These are phyloP conservation scores for Claviceps sp. DNA, from an alignment of 2,329 filamentous ascomycete genomes.

Conservation along the genomic window DNA sequence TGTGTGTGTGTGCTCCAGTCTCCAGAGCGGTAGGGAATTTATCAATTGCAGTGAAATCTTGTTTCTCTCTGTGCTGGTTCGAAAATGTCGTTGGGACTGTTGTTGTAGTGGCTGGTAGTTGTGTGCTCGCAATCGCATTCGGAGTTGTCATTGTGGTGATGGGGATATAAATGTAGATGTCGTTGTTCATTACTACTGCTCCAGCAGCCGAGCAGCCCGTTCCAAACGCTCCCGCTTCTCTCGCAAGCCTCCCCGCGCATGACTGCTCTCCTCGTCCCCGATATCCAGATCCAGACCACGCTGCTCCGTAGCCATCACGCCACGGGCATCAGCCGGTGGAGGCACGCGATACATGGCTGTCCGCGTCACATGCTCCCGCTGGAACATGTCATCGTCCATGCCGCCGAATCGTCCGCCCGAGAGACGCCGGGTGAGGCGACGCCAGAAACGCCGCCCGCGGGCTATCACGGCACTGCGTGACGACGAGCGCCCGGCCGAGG, in stretches of 20 bases:
- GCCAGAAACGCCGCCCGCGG: slow-evolving; percentile 12
- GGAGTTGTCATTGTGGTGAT: no score
- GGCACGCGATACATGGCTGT: slow-evolving; percentile 24
- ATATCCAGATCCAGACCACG: slow-evolving; percentile 7
- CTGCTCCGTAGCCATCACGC: slow-evolving; percentile 10
- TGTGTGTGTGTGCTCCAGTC: no score
- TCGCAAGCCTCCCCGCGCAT: slow-evolving; percentile 15
- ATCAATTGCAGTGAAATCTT: no score
- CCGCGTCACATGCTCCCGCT: slow-evolving; percentile 9
- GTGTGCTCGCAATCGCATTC: not conserved
- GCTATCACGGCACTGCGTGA: slow-evolving; percentile 2
- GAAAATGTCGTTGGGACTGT: not conserved
- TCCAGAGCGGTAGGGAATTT: no score
- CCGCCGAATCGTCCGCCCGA: slow-evolving; percentile 7
- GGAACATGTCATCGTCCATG: slow-evolving; percentile 4
- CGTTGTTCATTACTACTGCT: slow-evolving; percentile 9
- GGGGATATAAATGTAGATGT: no score
- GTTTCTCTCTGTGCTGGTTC: not conserved
- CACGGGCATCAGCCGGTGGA: slow-evolving; percentile 4
- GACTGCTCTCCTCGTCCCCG: slow-evolving; percentile 14
- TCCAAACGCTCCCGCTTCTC: slow-evolving; percentile 26
- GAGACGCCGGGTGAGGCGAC: slow-evolving; percentile 11
- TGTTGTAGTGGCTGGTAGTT: not conserved
- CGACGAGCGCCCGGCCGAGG: slow-evolving; percentile 3
- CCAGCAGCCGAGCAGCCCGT: slow-evolving; percentile 26